phyloP scores from a whole-genome alignment of 2,329 filamentous ascomycete species.

The Cladosporium sp. region DNA sequence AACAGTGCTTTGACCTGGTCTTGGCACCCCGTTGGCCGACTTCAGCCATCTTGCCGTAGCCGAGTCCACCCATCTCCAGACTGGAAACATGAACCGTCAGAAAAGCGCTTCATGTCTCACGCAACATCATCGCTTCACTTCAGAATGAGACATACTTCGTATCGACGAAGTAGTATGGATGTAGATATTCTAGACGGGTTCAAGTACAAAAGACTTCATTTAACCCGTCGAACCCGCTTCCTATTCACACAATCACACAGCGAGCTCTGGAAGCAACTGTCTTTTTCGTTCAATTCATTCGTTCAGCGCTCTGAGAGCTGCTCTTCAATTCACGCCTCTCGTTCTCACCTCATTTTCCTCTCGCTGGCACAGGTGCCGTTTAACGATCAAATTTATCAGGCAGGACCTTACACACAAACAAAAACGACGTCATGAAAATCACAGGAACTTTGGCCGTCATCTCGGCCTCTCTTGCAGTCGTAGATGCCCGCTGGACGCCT shows the following conservation, averaged over 20 bases:
- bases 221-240: background rate
- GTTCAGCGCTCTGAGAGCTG: background rate
- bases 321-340: background rate
- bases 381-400: background rate
- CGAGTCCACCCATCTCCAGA: background rate
- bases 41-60: background rate
- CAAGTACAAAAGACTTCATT: no score
- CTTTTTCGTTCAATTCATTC: background rate
- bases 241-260: background rate
- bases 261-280: constrained; percentile 3
- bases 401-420: background rate
- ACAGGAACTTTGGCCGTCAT: background rate
- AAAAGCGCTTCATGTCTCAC: background rate
- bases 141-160: no score
- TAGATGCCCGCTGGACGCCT: constrained; percentile 6
- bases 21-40: background rate
- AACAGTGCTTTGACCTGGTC: background rate
- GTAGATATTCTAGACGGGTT: background rate
- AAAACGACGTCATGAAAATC: background rate
- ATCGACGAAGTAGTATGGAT: no score
- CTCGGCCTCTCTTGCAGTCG: background rate
- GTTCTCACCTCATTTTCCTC: background rate
- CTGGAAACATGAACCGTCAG: background rate
- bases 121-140: no score
- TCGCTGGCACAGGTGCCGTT: background rate